Base-by-base conservation (phyloP, 2,329 filamentous ascomycete species). In the Fusarium cyanostomum region DNA sequence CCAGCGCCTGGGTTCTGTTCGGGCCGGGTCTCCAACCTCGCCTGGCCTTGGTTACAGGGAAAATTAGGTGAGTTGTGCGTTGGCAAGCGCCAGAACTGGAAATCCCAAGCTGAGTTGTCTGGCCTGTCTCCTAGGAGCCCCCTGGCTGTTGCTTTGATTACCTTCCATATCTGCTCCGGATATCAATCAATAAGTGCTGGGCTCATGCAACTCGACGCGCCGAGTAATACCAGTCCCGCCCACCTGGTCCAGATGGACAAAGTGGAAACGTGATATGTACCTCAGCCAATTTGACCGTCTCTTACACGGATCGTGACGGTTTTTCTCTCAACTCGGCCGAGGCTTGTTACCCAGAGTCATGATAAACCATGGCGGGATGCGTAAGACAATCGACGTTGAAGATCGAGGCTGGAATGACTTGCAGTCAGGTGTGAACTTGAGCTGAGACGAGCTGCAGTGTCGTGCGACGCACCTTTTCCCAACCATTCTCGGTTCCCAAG, bases 81-180 rank as follows among this genome's bases (percentile, higher is more conserved):
- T 64, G 62, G 62, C 62, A 64, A 52, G 52, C 62, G 62, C 62
- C 58, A 59, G 35, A 51, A 46, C n/a, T 56, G 39, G 49, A 58
- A 21, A 6, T 21, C 21, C 21, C 21, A 21, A 6, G 21, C 21
- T 21, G 21, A 21, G 21, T 21, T 21, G 21, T 21, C 21, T 4
- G 21, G 21, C 6, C 21, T 21, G 21, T 21, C 21, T 35, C 39
- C 50, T 37, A 21, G 45, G 49, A 56, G 35, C 28, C 45, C 15
- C 44, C 34, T 42, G 50, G 24, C 35, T 26, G 38, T 21, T 21
- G 39, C 31, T 51, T 51, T 48, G 26, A 37, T 24, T 21, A 27
- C 21, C 15, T 49, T 35, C 10, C 44, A 26, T 35, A 46, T 37
- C 56, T 37, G 21, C 21, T 21, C 21, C 21, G 21, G 21, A 21